Conservation (phyloP, 1,284 basidiomycete species). For the Marasmius fiardii region DNA sequence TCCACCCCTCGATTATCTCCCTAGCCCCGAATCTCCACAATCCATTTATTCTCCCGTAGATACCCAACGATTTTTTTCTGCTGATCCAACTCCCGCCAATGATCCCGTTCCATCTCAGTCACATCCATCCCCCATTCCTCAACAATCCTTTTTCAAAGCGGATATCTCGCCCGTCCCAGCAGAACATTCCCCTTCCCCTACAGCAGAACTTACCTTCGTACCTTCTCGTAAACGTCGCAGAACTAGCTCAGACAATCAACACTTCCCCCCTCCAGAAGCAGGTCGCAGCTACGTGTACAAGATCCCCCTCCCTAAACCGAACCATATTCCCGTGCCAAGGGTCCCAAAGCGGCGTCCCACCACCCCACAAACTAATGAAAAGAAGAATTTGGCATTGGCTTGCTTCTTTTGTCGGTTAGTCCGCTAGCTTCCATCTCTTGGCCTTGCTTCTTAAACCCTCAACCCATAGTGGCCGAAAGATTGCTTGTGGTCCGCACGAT, state of each 20-base stretch:
- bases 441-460: background rate
- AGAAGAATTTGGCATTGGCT: slow-evolving; percentile 23
- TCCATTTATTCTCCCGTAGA: slow-evolving; percentile 5
- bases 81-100: background rate
- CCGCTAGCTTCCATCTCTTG: slow-evolving; percentile 1
- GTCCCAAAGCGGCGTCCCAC: slow-evolving; percentile 7
- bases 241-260: slow-evolving; percentile 5
- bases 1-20: slow-evolving; percentile 2
- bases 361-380: slow-evolving; percentile 18
- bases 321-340: slow-evolving; percentile 5
- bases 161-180: background rate
- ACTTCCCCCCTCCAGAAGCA: background rate
- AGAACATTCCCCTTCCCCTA: background rate
- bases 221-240: slow-evolving; percentile 7
- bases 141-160: background rate
- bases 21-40: slow-evolving; percentile 2
- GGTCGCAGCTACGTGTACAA: slow-evolving; percentile 13
- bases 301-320: slow-evolving; percentile 12
- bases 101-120: background rate
- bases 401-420: slow-evolving; percentile 26
- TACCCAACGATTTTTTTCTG: slow-evolving; percentile 1
- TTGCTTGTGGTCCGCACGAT: slow-evolving; percentile 25
- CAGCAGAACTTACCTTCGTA: slow-evolving; percentile 2
- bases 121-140: background rate
- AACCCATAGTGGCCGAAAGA: slow-evolving; percentile 20